phyloP scores from a whole-genome alignment of 148 eudicot species.

The Fagopyrum esculentum region DNA sequence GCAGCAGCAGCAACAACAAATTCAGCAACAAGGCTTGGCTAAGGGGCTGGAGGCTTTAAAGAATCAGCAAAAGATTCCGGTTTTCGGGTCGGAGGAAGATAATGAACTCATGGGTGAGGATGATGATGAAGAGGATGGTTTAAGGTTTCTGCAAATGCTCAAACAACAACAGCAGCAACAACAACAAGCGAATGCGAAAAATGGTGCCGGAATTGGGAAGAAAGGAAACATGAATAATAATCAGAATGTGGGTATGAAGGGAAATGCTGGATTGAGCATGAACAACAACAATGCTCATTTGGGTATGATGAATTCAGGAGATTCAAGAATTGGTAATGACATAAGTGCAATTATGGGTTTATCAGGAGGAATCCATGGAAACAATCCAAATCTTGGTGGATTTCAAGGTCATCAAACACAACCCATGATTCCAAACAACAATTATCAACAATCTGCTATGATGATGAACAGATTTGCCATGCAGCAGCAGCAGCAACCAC shows the following conservation, averaged over 20 bases:
- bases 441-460: conserved; percentile 24
- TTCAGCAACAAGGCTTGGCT: conserved; percentile 18
- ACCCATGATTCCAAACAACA: conserved; percentile 37
- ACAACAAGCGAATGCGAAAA: neutral
- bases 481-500: conserved; percentile 23
- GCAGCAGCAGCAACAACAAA: conserved; percentile 12
- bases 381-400: conserved; percentile 21
- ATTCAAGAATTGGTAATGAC: conserved; percentile 29
- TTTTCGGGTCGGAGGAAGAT: conserved; percentile 26
- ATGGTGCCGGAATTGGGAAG: conserved; percentile 22
- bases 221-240: conserved; percentile 27
- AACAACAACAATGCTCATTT: conserved; percentile 32
- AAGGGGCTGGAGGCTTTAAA: conserved; percentile 40
- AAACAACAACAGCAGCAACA: conserved; percentile 34
- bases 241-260: conserved; percentile 30
- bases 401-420: conserved; percentile 17
- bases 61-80: conserved; percentile 34
- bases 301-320: conserved; percentile 28
- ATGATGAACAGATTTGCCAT: conserved; percentile 49
- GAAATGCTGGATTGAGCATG: conserved; percentile 38
- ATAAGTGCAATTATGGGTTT: conserved; percentile 37
- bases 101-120: conserved; percentile 19
- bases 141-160: conserved; percentile 27
- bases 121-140: conserved; percentile 18
- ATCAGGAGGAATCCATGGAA: conserved; percentile 34